Evolutionary conservation across 345 rosid species (phyloP).

Genomic region (Isatis tinctoria): DNA sequence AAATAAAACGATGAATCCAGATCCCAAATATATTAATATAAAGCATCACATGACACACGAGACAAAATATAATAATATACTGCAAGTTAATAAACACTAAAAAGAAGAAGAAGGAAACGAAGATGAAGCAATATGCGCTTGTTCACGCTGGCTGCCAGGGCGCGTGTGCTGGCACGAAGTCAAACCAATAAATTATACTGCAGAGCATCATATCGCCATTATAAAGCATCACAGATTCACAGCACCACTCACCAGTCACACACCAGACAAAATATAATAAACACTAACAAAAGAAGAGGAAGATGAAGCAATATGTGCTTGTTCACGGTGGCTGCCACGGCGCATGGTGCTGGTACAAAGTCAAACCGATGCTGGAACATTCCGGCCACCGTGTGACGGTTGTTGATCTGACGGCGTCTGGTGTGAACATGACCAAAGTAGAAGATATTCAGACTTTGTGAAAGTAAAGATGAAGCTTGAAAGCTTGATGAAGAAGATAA

Average conservation of each 20-base stretch:
- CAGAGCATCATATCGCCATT: neutral
- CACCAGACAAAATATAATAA: neutral
- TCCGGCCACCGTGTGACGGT: conserved; percentile 50
- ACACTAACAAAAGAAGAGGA: neutral
- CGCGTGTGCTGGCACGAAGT: conserved; percentile 65
- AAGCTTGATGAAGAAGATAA: too few relatives aligned
- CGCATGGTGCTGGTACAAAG: conserved; percentile 68
- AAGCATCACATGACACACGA: too few relatives aligned
- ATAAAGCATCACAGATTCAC: neutral
- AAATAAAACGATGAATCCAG: too few relatives aligned
- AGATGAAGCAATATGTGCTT: conserved; percentile 42
- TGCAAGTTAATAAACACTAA: neutral
- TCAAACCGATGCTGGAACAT: conserved; percentile 44
- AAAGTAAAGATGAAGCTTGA: too few relatives aligned
- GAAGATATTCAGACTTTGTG: conserved; percentile 40
- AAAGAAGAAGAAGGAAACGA: neutral
- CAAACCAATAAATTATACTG: conserved; percentile 27
- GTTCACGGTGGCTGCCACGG: conserved; percentile 46
- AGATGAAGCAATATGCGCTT: conserved; percentile 41
- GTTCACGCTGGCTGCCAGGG: conserved; percentile 46
- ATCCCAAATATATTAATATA: too few relatives aligned
- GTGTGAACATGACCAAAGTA: conserved; percentile 39
- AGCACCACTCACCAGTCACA: neutral
- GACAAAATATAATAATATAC: neutral
- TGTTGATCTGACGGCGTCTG: conserved; percentile 52